Conservation (phyloP, 306 rosid genomes). For the Citrullus colocynthis region DNA sequence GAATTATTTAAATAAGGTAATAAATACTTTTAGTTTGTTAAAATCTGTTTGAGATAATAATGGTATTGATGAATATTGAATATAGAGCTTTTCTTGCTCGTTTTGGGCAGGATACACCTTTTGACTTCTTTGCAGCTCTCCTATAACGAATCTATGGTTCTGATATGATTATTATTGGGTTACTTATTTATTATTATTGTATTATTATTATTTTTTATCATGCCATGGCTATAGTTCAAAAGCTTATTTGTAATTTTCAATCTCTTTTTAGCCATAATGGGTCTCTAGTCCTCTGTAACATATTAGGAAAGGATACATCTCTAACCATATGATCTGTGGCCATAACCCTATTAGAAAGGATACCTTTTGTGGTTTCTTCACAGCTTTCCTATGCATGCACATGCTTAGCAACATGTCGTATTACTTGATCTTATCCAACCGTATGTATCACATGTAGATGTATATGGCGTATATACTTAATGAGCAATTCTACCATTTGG, state of each 20-base stretch:
- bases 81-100: neutral
- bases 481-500: neutral
- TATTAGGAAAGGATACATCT: neutral
- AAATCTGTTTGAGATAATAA: neutral
- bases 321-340: neutral
- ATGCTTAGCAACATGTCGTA: neutral
- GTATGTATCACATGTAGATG: neutral
- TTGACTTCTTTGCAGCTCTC: neutral
- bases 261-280: neutral
- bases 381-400: neutral
- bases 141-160: neutral
- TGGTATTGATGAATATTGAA: neutral
- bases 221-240: neutral
- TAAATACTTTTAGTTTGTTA: slow-evolving; percentile 7
- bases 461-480: neutral
- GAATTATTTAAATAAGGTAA: slow-evolving; percentile 72
- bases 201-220: neutral
- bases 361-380: neutral
- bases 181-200: neutral
- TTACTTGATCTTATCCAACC: neutral
- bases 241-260: neutral
- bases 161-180: neutral
- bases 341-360: neutral
- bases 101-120: neutral
- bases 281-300: neutral